Evolutionary conservation across 148 eudicot species (phyloP).

Genomic region (Euryodendron excelsum): DNA sequence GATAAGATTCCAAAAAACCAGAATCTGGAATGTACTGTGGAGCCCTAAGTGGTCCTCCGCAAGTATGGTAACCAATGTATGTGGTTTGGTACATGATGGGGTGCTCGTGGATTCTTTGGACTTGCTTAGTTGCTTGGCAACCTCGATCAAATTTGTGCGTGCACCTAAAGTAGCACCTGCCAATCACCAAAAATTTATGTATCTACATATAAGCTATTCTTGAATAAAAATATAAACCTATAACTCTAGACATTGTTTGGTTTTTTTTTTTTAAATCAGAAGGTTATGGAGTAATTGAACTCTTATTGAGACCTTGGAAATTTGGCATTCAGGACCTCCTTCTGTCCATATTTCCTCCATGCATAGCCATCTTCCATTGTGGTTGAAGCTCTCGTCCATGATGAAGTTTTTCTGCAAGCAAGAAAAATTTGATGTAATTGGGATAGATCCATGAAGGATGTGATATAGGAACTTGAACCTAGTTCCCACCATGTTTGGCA

Average conservation of each 20-base stretch:
- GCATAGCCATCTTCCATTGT: conserved; percentile 38
- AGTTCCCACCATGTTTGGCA: too few species aligned
- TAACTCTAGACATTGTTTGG: too few species aligned
- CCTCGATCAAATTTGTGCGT: conserved; percentile 41
- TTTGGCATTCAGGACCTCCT: conserved; percentile 32
- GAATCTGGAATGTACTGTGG: background rate
- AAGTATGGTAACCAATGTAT: conserved; percentile 44
- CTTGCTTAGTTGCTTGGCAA: conserved; percentile 45
- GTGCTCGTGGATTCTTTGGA: conserved; percentile 30
- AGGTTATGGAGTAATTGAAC: background rate
- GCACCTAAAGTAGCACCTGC: conserved; percentile 56
- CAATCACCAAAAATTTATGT: background rate
- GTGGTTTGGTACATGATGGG: conserved; percentile 30
- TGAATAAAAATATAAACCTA: background rate
- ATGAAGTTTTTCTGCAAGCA: conserved; percentile 26
- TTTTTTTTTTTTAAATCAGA: background rate
- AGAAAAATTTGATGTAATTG: background rate
- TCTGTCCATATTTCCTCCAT: conserved; percentile 61
- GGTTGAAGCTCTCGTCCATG: conserved; percentile 13
- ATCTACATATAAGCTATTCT: too few species aligned
- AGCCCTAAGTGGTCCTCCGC: conserved; percentile 15
- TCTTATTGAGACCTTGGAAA: conserved; percentile 36
- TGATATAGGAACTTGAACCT: too few species aligned
- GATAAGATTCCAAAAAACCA: background rate
- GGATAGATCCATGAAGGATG: too few species aligned